Evolutionary conservation across 73 alveolate genomes (phyloP), one percentile per base, ranked within the genome.

Genomic region (Tetrahymena elliotti): DNA sequence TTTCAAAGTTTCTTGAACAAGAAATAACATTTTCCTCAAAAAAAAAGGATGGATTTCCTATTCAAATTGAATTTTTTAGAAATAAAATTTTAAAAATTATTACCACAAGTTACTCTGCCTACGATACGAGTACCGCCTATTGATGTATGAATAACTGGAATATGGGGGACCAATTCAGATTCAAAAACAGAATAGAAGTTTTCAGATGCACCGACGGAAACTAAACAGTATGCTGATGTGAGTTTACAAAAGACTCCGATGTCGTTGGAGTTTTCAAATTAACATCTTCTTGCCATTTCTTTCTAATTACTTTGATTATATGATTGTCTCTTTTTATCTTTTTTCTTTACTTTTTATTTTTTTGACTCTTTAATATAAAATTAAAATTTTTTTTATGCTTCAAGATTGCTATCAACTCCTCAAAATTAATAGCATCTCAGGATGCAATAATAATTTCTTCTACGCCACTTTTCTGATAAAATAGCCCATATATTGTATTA

Each of bases 111-210:
- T 94, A 98, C 94, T 84, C 99, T 96, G 38, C 99, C 99, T n/a
- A 98, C 98, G 83, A 98, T 97, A 93, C 98, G 96, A 36, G 99
- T 97, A 36, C 99, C 99, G 83, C 99, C 99, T 34, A 99, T 97
- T 22, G 99, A 94, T 95, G 99, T 98, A 93, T 98, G 99, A 35
- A 99, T 97, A 94, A 99, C 99, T 33, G 99, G 99, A 93, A 99
- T 98, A 97, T 98, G 99, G 93, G 98, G 96, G 52, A 99, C 99
- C 35, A 99, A 96, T 94, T 98, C 99, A 22, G 98, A 97, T 94
- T 99, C 99, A 96, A 97, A 96, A 35, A 97, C 98, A 36, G 96
- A 94, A 88, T 97, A 98, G 98, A 98, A 98, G 97, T 98, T 98
- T 97, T 99, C 99, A 12, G 99, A 96, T 37, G 99, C 99, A 52